Evolutionary conservation across 2,329 filamentous ascomycete species (phyloP), one percentile per base, ranked within the genome.

Genomic region (Beauveria bassiana): DNA sequence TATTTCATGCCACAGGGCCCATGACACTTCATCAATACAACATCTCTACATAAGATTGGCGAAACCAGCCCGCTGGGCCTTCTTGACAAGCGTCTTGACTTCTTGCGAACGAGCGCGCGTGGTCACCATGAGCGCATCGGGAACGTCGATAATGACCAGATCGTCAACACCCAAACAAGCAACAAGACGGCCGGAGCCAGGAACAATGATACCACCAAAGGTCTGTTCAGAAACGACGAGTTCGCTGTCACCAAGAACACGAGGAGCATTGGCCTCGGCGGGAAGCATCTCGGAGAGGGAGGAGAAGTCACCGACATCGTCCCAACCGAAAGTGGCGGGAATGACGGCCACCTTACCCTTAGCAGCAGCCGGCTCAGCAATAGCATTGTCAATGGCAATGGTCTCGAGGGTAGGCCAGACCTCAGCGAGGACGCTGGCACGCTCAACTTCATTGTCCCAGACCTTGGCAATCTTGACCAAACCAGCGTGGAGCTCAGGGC

Each of bases 251-350:
- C 67, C 67, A 8, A 69, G 60, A 40, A 69, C 61, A 22, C 66
- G 65, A 16, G 67, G 67, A 8, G 59, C 62, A 59, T 69, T 69
- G 22, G 64, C 63, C 28, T 68, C 67, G 49, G 67, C 66, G 34
- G 67, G 67, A 58, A 69, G 64, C 67, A 69, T 69, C 58, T 69
- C 67, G 1, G 67, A 64, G 38, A 69, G 60, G 18, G 67, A 69
- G 9, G 67, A 69, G 46, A 69, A 69, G 62, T 69, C 67, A 64
- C 67, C 67, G 26, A 69, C 67, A 59, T 69, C 67, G 40, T 69
- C 67, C 67, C 67, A 69, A 63, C 67, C 67, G 46, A 69, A 69
- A 7, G 67, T 69, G 38, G 67, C 66, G 8, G 67, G 67, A 54
- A 69, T 68, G 3, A 69, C 67, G 4, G 67, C 67, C 53, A 69